phyloP scores from a whole-genome alignment of 306 rosid genomes.

The Notholithocarpus densiflorus region DNA sequence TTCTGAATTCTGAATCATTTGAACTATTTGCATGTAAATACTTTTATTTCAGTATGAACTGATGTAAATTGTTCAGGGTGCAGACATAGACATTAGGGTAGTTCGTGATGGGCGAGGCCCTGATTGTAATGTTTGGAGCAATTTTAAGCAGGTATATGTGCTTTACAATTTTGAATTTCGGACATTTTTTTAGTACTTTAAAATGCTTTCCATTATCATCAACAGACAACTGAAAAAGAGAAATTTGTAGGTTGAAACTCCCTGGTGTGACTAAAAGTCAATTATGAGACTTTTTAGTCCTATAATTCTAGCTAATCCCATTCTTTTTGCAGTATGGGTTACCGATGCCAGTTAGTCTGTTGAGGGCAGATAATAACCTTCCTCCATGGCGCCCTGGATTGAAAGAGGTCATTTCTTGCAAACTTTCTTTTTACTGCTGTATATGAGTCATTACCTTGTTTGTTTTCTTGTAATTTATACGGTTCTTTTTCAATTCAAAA shows the following conservation, averaged over 20 bases:
- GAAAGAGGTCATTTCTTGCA: slow-evolving; percentile 57
- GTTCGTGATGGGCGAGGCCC: slow-evolving; percentile 99
- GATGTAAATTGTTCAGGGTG: slow-evolving; percentile 68
- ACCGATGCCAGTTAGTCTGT: slow-evolving; percentile 67
- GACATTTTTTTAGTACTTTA: background rate
- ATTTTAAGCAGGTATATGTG: slow-evolving; percentile 84
- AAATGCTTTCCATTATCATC: background rate
- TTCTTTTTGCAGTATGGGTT: slow-evolving; percentile 74
- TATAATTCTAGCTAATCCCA: background rate
- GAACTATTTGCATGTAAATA: background rate
- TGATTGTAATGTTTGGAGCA: slow-evolving; percentile 94
- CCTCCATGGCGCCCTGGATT: slow-evolving; percentile 96
- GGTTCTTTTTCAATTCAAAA: background rate
- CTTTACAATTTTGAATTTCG: slow-evolving; percentile 2
- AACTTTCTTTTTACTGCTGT: background rate
- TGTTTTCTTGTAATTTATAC: background rate
- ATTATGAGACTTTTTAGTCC: background rate
- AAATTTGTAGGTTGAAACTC: background rate
- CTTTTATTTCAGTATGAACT: slow-evolving; percentile 24
- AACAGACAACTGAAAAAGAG: background rate
- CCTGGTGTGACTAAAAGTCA: background rate
- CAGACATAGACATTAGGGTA: slow-evolving; percentile 97
- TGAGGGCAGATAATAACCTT: slow-evolving; percentile 94
- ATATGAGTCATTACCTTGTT: background rate
- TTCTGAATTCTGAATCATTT: background rate